Base-by-base conservation (phyloP, 139 green algal genomes). In the Chlamydomonas sphaeroides region DNA sequence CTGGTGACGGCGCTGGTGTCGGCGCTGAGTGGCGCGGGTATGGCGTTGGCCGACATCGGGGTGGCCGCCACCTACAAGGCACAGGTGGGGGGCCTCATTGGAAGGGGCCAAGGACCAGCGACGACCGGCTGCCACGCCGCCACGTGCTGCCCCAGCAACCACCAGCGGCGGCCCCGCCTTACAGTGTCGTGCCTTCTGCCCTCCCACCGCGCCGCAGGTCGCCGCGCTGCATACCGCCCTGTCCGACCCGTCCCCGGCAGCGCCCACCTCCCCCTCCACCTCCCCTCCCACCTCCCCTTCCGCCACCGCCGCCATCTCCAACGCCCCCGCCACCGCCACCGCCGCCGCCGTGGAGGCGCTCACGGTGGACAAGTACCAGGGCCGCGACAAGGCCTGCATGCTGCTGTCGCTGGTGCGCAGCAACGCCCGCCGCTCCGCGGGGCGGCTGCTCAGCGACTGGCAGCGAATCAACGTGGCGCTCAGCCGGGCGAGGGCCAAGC, bases 391-490 rank as follows among this genome's bases (percentile, higher is more conserved):
- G 88, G 42, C 86, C 5, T 88, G 71, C 41, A 84, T 98, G 1
- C 57, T 98, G 33, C 39, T 97, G 38, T 95, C 92, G 0, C 83
- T 98, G 6, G 95, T 98, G 65, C 86, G 90, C 30, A 91, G 76
- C 75, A 98, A 98, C 76, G 20, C 75, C 28, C 36, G n/a, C 11
- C 71, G 79, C 48, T 41, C 14, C 21, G 79, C 89, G 0, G 91
- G 91, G 8, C 70, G 75, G 36, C 83, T 98, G 79, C 90, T 99
- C 35, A 53, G 68, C 0, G 96, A 99, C 88, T 95, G 89, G 91
- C 91, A 95, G 56, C 92, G 97, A 35, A 84, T 99, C 56, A 99
- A 99, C 82, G 97, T 99, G 56, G 93, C 94, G 20, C 69, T 99
- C 41, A 99, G 97, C 5, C 87, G 96, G 11, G 94, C 97, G 35